Conservation (phyloP, 2,329 filamentous ascomycete genomes). For the Zalaria obscura region DNA sequence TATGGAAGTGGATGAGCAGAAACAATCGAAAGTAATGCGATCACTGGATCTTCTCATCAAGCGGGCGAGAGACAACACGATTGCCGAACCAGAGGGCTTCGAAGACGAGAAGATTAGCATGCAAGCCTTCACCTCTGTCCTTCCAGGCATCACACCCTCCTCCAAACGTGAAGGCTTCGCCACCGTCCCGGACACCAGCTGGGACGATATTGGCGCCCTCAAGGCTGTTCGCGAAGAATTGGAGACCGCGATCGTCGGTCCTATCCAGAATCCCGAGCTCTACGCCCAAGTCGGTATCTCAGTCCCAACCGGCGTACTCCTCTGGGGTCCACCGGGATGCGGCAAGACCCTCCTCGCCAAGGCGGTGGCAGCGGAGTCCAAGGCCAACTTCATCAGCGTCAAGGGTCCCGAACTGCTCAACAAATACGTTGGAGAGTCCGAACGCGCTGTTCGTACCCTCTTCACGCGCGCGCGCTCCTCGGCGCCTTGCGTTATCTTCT, state of each 20-base stretch:
- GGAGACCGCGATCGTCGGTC: conserved; percentile 72
- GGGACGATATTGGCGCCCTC: conserved; percentile 82
- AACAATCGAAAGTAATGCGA: conserved; percentile 3
- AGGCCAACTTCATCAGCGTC: conserved; percentile 96
- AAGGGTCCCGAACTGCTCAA: conserved; percentile 93
- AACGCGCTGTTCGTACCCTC: conserved; percentile 81
- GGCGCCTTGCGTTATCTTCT: conserved; percentile 89
- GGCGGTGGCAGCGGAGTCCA: conserved; percentile 86
- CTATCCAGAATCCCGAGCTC: conserved; percentile 67
- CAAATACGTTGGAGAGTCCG: conserved; percentile 94
- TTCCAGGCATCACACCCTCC: conserved; percentile 64
- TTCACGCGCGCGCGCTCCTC: conserved; percentile 79
- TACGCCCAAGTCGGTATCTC: conserved; percentile 68
- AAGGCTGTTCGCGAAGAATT: conserved; percentile 67
- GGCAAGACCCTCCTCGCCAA: conserved; percentile 95
- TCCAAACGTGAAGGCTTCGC: conserved; percentile 89
- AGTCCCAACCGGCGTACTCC: conserved; percentile 71
- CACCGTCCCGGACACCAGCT: conserved; percentile 84
- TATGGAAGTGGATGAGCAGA: conserved; percentile 37
- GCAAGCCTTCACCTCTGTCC: conserved; percentile 57
- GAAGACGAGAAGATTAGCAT: conserved; percentile 45
- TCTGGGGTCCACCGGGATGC: conserved; percentile 94
- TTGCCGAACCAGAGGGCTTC: conserved; percentile 37
- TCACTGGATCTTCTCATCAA: conserved; percentile 31
- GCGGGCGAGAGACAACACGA: conserved; percentile 33